These are phyloP conservation scores for Mycena capillaripes DNA, from an alignment of 768 basidiomycete species.

Conservation along the genomic window DNA sequence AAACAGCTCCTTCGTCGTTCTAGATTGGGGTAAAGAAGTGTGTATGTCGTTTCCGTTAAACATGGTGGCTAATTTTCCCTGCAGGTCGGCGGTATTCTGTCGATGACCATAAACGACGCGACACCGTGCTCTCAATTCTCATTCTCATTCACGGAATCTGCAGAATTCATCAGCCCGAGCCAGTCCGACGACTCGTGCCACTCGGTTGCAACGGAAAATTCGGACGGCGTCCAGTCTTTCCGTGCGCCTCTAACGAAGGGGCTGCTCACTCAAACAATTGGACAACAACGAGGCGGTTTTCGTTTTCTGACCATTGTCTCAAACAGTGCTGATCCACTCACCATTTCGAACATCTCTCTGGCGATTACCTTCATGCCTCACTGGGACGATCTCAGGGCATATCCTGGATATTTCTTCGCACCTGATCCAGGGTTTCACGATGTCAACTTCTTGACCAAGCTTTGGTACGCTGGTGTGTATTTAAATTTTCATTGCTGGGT, in stretches of 20 bases:
- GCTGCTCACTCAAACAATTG: constrained; percentile 51
- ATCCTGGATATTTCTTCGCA: constrained; percentile 63
- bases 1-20: constrained; percentile 51
- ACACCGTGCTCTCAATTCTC: constrained; percentile 52
- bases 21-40: constrained; percentile 58
- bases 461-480: constrained; percentile 64
- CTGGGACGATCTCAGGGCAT: constrained; percentile 59
- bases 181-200: constrained; percentile 58
- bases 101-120: constrained; percentile 44
- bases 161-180: constrained; percentile 59
- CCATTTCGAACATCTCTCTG: constrained; percentile 59
- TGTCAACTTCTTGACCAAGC: constrained; percentile 60
- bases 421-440: constrained; percentile 58
- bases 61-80: background rate
- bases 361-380: constrained; percentile 64
- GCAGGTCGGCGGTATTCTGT: constrained; percentile 51
- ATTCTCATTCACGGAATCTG: constrained; percentile 65
- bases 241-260: constrained; percentile 45
- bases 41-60: background rate
- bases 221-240: constrained; percentile 53
- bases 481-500: background rate
- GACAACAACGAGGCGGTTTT: constrained; percentile 61
- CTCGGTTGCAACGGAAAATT: constrained; percentile 39
- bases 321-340: constrained; percentile 50
- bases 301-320: constrained; percentile 62